Base-by-base conservation (phyloP, 768 basidiomycete genomes). In the Tubosaeta sp. region DNA sequence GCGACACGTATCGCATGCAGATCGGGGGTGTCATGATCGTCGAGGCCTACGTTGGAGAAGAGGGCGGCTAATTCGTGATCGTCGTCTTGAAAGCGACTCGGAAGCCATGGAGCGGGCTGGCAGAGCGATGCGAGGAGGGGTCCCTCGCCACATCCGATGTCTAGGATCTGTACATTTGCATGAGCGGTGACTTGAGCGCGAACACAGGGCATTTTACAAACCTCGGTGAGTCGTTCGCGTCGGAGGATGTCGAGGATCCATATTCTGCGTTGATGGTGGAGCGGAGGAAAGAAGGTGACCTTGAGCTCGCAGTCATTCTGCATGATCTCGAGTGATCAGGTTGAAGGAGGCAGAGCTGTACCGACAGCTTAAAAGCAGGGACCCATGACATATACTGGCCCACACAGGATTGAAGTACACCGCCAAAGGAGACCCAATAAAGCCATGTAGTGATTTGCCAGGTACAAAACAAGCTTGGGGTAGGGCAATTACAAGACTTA, bases 61-160 rank as follows among this genome's bases (percentile, higher is more conserved):
- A 68, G 56, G 16, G 64, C 52, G 17, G 60, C 48, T 19, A 53
- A 49, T 22, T 60, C 55, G 4, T 65, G 35, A 29, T 59, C 63
- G 17, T 57, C 60, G 37, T 64, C 59, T 38, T 55, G 55, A 19
- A 58, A 66, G 58, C 31, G 38, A 27, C 48, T 41, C 25, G 71
- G 68, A n/a, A 85, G 77, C 81, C 86, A 87, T 1, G 85, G 83
- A 1, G 91, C 82, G 0, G 91, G 86, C 61, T 88, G 84, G 57
- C 81, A 80, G 11, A 95, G 80, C 10, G 83, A 77, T 0, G 74
- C 66, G 13, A 94, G 79, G 8, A 94, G 76, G 35, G 83, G 74
- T 19, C 91, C 91, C 67, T 89, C 83, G 37, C 91, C 91, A 59
- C 91, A 95, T 5, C 91, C 91, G 26, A 91, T 73, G 60, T 95